These are phyloP conservation scores for Serendipita sp. DNA, from an alignment of 768 basidiomycete species.

Conservation along the genomic window DNA sequence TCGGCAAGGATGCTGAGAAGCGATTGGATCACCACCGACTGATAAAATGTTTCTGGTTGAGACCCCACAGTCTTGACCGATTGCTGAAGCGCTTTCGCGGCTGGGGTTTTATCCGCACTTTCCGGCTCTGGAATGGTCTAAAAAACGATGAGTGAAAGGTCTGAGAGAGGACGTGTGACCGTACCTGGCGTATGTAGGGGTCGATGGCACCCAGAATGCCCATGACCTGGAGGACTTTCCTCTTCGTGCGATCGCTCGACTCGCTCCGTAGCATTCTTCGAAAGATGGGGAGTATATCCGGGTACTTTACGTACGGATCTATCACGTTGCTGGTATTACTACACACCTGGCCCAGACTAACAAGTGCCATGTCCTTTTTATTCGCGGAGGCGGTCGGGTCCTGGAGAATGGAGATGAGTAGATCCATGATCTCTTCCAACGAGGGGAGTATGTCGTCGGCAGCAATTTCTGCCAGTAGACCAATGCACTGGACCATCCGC, in stretches of 20 bases:
- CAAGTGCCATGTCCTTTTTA: constrained; percentile 30
- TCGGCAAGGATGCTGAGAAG: constrained; percentile 29
- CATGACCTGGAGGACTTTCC: constrained; percentile 32
- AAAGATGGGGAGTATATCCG: constrained; percentile 26
- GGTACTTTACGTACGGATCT: constrained; percentile 29
- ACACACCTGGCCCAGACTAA: constrained; percentile 31
- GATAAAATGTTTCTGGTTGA: constrained; percentile 32
- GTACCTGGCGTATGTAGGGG: constrained; percentile 29
- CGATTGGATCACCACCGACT: constrained; percentile 29
- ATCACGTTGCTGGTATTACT: constrained; percentile 30
- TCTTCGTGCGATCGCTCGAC: constrained; percentile 19
- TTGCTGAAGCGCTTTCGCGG: constrained; percentile 9
- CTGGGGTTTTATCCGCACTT: constrained; percentile 15
- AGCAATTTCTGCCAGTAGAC: constrained; percentile 30
- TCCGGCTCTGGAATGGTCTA: constrained; percentile 1
- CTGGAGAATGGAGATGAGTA: constrained; percentile 30
- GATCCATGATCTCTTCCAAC: constrained; percentile 25
- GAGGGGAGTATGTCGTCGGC: constrained; percentile 27
- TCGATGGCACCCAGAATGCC: constrained; percentile 34
- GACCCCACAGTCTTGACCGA: constrained; percentile 8
- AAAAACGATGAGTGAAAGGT: background rate
- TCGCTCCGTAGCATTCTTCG: constrained; percentile 29
- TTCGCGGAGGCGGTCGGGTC: constrained; percentile 22
- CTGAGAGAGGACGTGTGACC: background rate
- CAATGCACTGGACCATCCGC: constrained; percentile 28